Base-by-base conservation (phyloP, 768 basidiomycete species). In the Austroboletus festivus region DNA sequence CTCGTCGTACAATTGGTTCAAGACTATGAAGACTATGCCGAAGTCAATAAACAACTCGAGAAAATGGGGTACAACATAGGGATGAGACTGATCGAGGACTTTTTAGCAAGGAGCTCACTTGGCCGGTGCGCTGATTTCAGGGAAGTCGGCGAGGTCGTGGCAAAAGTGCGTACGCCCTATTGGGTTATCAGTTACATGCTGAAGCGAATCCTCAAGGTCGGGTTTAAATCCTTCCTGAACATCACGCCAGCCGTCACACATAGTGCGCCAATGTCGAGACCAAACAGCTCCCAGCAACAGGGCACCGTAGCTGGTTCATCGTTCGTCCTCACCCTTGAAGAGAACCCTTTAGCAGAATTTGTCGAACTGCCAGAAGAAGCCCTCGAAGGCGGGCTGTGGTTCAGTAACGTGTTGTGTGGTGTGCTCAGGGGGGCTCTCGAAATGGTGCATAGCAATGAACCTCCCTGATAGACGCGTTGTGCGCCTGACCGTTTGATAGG, bases 31-130 rank as follows among this genome's bases (percentile, higher is more conserved):
- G 94, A 99, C 73, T 98, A 96, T 64, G 79, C 78, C 13, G 92
- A 95, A 65, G 89, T 92, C 53, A 92, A 92, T 69, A 94, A 91
- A 67, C 94, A 99, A 67, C 84, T 99, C 3, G 95, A 99, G 60
- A 95, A 93, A 73, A 98, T 97, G 95, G 96, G 96, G 4, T 97
- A 96, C 70, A 96, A 94, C 64, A 98, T 99, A 50, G 96, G 96
- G 22, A 95, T 86, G 20, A 78, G 96, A 33, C 72, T 99, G 46
- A 96, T 99, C 48, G 96, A 99, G 64, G 96, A 99, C 64, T 96
- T 99, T 62, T 78, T 99, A 40, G 95, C 96, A 20, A 83, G 90
- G 63, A 93, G 93, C 53, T 83, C 79, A n/a, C 65, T 96, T 18
- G 91, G 89, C n/a, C 76, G 91, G 56, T 99, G 96, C 68, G 72